phyloP scores from a whole-genome alignment of 169 alveolate species.

The Plasmodium coatneyi region DNA sequence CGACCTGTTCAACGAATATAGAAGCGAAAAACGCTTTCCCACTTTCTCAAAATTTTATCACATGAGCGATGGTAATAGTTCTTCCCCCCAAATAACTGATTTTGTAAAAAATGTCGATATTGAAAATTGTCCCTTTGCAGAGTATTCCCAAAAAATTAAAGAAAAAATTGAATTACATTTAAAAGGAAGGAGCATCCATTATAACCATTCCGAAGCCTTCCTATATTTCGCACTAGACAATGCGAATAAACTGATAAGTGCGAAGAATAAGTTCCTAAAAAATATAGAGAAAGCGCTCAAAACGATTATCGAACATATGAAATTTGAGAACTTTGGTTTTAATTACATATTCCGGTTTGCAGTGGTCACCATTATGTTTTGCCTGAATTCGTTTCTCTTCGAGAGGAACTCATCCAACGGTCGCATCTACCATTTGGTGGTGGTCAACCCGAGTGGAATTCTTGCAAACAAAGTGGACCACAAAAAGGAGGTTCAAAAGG shows the following conservation, averaged over 20 bases:
- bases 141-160: slow-evolving; percentile 29
- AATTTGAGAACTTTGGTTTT: slow-evolving; percentile 39
- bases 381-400: slow-evolving; percentile 48
- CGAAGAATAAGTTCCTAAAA: slow-evolving; percentile 38
- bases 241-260: slow-evolving; percentile 46
- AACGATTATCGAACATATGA: slow-evolving; percentile 65
- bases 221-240: slow-evolving; percentile 9
- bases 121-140: slow-evolving; percentile 19
- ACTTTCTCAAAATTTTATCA: slow-evolving; percentile 29
- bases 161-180: slow-evolving; percentile 34
- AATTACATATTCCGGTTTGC: slow-evolving; percentile 21
- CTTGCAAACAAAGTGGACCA: background rate
- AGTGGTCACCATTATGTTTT: slow-evolving; percentile 50
- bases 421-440: slow-evolving; percentile 16
- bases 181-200: slow-evolving; percentile 7
- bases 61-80: background rate
- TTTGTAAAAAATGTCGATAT: slow-evolving; percentile 9
- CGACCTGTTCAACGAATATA: background rate
- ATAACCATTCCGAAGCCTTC: slow-evolving; percentile 16
- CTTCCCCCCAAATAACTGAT: background rate
- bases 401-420: slow-evolving; percentile 41
- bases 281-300: slow-evolving; percentile 72
- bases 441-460: background rate
- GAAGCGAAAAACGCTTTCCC: background rate
- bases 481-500: background rate